phyloP scores from a whole-genome alignment of 2,329 filamentous ascomycete genomes.

The Hymenotorrendiella dingleyae region DNA sequence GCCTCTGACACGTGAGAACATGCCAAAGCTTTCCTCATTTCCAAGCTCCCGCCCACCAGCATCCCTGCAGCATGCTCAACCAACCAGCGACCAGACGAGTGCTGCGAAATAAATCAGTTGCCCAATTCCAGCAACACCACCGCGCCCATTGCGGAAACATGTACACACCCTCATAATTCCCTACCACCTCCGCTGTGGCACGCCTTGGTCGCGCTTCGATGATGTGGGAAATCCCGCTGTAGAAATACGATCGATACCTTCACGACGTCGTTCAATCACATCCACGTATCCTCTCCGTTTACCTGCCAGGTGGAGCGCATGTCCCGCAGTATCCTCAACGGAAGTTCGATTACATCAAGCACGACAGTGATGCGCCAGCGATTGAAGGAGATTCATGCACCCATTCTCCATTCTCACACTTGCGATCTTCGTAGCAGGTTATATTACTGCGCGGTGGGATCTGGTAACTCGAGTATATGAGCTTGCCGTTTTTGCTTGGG shows the following conservation, averaged over 20 bases:
- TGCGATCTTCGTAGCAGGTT: conserved; percentile 98
- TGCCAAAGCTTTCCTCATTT: no score
- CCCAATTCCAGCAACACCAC: no score
- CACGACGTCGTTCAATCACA: no score
- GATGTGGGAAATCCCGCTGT: conserved; percentile 13
- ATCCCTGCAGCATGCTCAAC: no score
- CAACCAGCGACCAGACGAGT: no score
- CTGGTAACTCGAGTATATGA: conserved; percentile 96
- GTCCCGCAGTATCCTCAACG: conserved; percentile 1
- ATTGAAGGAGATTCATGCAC: conserved; percentile 63
- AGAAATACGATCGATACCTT: conserved; percentile 2
- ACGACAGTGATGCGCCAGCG: conserved; percentile 25
- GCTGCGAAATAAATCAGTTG: no score
- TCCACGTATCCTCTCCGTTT: conserved; percentile 1
- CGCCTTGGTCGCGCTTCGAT: conserved; percentile 9
- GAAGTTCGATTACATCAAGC: conserved; percentile 2
- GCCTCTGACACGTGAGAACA: no score
- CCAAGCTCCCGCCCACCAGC: no score
- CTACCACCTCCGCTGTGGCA: background rate
- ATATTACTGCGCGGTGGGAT: conserved; percentile 99
- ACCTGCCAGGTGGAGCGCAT: conserved; percentile 5
- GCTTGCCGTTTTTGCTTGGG: conserved; percentile 93
- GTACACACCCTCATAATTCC: background rate
- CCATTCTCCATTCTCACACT: conserved; percentile 93
- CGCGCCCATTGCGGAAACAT: no score